phyloP scores from a whole-genome alignment of 179 eudicot genomes.

The Patellifolia procumbens region DNA sequence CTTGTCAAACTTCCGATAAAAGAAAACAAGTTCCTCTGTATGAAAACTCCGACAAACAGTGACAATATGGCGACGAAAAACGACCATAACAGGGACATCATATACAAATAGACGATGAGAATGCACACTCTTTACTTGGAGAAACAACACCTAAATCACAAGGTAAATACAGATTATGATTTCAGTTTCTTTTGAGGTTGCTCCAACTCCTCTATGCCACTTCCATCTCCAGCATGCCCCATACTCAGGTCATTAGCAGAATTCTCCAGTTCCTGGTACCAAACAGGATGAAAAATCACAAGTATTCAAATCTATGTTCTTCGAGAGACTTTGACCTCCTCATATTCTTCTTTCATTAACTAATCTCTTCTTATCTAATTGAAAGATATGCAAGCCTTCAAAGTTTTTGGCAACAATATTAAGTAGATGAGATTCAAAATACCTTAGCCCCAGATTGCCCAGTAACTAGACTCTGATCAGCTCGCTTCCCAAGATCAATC shows the following conservation, averaged over 20 bases:
- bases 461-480: conserved; percentile 47
- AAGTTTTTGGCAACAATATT: background rate
- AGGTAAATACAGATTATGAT: conserved; percentile 13
- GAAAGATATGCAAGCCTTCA: background rate
- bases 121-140: background rate
- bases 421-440: conserved; percentile 1
- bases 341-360: background rate
- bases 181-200: conserved; percentile 56
- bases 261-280: conserved; percentile 48
- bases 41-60: background rate
- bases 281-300: background rate
- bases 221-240: conserved; percentile 42
- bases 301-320: background rate
- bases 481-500: conserved; percentile 85
- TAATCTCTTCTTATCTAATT: background rate
- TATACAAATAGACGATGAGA: conserved; percentile 13
- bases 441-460: conserved; percentile 54
- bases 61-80: conserved; percentile 6
- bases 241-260: conserved; percentile 36
- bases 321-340: background rate
- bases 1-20: background rate
- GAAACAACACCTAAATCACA: conserved; percentile 2
- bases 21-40: conserved; percentile 15
- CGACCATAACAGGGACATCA: conserved; percentile 7
- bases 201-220: conserved; percentile 42